phyloP scores from a whole-genome alignment of 2,329 filamentous ascomycete species.

The Epichloe gansuensis region DNA sequence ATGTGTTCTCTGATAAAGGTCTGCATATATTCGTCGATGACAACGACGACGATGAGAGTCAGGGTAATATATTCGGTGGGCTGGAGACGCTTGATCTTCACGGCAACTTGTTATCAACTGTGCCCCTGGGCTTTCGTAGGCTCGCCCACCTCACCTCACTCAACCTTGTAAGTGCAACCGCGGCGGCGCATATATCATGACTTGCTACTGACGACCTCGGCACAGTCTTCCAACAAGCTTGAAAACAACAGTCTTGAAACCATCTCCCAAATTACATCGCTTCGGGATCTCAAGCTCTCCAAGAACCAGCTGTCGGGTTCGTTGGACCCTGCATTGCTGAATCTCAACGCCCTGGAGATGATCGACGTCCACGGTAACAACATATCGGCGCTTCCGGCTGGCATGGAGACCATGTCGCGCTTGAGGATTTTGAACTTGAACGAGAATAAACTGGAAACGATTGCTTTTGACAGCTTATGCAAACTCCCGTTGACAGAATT shows the following conservation, averaged over 20 bases:
- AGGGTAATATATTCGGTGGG: constrained; percentile 67
- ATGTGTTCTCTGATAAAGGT: constrained; percentile 63
- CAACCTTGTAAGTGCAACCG: constrained; percentile 51
- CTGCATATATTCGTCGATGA: constrained; percentile 45
- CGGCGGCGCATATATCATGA: too few species aligned
- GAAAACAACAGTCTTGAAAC: constrained; percentile 58
- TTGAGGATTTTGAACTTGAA: constrained; percentile 69
- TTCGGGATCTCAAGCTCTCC: constrained; percentile 71
- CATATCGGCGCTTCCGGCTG: constrained; percentile 55
- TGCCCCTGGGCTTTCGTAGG: constrained; percentile 65
- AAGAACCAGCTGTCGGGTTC: constrained; percentile 62
- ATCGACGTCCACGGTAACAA: constrained; percentile 75
- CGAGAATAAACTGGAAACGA: constrained; percentile 58
- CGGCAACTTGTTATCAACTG: constrained; percentile 59
- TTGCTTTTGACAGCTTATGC: constrained; percentile 59
- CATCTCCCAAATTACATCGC: constrained; percentile 55
- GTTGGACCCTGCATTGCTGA: constrained; percentile 49
- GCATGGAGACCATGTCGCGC: constrained; percentile 51
- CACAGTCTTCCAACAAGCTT: constrained; percentile 67
- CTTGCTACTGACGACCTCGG: constrained; percentile 10
- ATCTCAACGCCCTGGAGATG: constrained; percentile 58
- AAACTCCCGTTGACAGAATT: constrained; percentile 62
- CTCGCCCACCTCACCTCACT: constrained; percentile 64
- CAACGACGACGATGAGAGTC: constrained; percentile 50
- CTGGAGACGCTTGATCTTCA: constrained; percentile 76